Percentiles rank a stretch among this genome's conserved stretches.
Conservation (phyloP, 345 rosid species). For the Capsella bursapastoris region DNA sequence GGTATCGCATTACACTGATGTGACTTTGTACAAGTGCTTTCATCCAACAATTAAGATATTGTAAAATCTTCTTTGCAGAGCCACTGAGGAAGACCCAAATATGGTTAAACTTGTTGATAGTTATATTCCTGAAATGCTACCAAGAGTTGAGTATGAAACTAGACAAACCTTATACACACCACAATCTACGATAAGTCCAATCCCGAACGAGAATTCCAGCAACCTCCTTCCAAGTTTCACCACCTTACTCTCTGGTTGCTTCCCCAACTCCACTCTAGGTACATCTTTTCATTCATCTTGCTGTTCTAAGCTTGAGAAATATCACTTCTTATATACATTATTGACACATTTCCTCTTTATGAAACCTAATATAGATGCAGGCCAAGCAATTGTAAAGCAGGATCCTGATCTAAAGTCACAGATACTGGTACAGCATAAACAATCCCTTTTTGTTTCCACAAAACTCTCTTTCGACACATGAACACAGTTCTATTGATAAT, state of each 20-base stretch:
- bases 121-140: constrained; percentile 39
- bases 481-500: constrained; percentile 29
- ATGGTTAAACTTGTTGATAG: constrained; percentile 23
- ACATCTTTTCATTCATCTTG: constrained; percentile 18
- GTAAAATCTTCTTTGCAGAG: constrained; percentile 48
- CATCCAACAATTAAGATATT: constrained; percentile 19
- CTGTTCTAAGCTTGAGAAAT: constrained; percentile 19
- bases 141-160: constrained; percentile 47
- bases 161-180: constrained; percentile 46
- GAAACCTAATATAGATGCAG: constrained; percentile 47
- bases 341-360: constrained; percentile 25
- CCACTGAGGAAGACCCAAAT: constrained; percentile 45
- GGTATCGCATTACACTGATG: constrained; percentile 47
- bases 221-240: constrained; percentile 82
- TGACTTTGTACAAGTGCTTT: not conserved
- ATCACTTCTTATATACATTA: constrained; percentile 22
- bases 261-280: constrained; percentile 60
- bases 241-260: constrained; percentile 66
- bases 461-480: constrained; percentile 13
- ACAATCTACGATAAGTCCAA: constrained; percentile 39
- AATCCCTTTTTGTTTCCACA: not conserved
- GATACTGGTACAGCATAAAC: constrained; percentile 60
- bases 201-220: constrained; percentile 36
- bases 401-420: constrained; percentile 66
- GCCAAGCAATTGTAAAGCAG: constrained; percentile 41